Conservation (phyloP, 345 rosid species). For the Eucalyptus rudis region DNA sequence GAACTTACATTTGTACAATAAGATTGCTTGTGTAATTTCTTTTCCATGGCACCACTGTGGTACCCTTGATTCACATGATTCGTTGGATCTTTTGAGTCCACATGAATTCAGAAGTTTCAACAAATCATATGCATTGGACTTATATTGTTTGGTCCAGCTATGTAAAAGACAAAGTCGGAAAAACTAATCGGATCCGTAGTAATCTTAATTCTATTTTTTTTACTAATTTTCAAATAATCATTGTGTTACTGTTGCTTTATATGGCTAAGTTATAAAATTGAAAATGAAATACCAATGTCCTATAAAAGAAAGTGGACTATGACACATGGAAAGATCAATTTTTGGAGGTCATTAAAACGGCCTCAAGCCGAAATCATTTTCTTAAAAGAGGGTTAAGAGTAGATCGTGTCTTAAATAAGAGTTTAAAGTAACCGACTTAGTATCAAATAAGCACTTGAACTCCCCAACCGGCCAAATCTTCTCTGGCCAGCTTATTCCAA, state of each 20-base stretch:
- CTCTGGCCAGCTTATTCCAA: neutral
- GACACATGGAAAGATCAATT: neutral
- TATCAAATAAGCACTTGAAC: neutral
- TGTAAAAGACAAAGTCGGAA: neutral
- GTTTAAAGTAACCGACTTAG: neutral
- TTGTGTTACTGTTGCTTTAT: neutral
- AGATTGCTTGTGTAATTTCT: neutral
- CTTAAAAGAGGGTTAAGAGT: too few relatives aligned
- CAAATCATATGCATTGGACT: neutral
- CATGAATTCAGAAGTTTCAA: neutral
- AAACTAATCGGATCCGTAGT: neutral
- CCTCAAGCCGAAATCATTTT: neutral
- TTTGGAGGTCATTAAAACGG: neutral
- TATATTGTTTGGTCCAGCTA: neutral
- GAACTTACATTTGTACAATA: too few relatives aligned
- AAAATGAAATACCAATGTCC: neutral
- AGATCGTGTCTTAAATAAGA: neutral
- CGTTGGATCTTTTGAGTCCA: neutral
- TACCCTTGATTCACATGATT: neutral
- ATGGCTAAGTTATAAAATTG: neutral
- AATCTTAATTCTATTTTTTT: neutral
- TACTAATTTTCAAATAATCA: neutral
- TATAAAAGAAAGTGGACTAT: neutral
- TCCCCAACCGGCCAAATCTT: neutral
- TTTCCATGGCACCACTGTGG: fast-evolving